Base-by-base conservation (phyloP, 225 moss, liverwort and hornwort genomes). In the Bryum argenteum region DNA sequence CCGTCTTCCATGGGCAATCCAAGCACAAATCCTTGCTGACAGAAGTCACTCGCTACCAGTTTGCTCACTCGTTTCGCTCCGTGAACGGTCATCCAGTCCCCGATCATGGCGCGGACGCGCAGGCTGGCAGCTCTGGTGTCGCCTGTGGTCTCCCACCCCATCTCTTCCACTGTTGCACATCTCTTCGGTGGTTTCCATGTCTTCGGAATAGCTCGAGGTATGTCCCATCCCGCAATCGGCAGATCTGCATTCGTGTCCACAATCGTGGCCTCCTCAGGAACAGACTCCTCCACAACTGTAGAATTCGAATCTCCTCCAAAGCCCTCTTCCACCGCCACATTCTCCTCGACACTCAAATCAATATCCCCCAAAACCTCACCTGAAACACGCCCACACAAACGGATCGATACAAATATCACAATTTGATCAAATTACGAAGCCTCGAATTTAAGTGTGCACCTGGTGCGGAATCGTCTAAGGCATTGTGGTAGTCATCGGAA, bases 141-240 rank as follows among this genome's bases (percentile, higher is more conserved):
- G 5, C 87, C 91, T 38, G 69, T 56, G 9, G 93, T 84, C 55
- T 72, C 87, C 41, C 70, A 44, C 22, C 93, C 93, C 91, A 93
- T 93, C 63, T 89, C 89, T 67, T 93, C 93, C 19, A 75, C 93
- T 70, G 85, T 77, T 3, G 85, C 90, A 76, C 93, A 93, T 28
- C 3, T 48, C 80, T 82, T 80, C 12, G 75, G 71, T 17, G 75
- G 80, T 54, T 33, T 71, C 78, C 83, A 84, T 0, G 44, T 61
- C 67, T 52, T 69, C 2, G 71, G 57, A 39, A 82, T 71, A 7
- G 66, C 75, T 18, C 87, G 56, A 3, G 87, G 87, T 19, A 88
- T 69, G 63, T 84, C 77, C 79, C 77, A 82, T 5, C 80, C 79
- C 5, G 50, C 60, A 33, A 17, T 63, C 71, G n/a, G n/a, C 52